Base-by-base conservation (phyloP, 495 filamentous ascomycete genomes). In the Cercophora newfieldiana region DNA sequence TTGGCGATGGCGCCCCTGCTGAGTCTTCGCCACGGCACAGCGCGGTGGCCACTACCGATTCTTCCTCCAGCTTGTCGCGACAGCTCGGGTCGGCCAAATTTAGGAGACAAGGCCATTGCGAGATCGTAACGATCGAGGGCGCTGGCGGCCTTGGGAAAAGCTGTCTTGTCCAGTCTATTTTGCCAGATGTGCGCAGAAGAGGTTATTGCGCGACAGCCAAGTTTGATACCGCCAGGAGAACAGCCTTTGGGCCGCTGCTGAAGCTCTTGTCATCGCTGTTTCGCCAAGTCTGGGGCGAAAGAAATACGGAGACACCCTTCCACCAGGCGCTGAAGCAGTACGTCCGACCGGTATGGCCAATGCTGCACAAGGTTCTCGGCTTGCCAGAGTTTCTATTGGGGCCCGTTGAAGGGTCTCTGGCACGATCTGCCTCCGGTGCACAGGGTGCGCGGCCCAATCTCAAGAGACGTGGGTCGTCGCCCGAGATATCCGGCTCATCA, bases 211-310 rank as follows among this genome's bases (percentile, higher is more conserved):
- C 91, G 0, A 89, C 89, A 37, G 88, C 92, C 21, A 94, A 93
- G 73, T 92, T 97, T 66, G 93, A 96, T 68, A 87, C 87, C n/a
- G 87, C 90, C 3, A 87, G 89, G 75, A 86, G 86, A 63, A 88
- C 90, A 0, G 91, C 93, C 3, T 97, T 94, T 73, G 92, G 93
- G 29, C 91, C 93, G 0, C 85, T 96, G 47, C 82, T 95, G 2
- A 90, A 89, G 70, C 79, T 94, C 1, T 79, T 96, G 65, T 91
- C 91, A 6, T 93, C 90, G 47, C 79, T 96, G 5, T 90, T 97
- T 67, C 90, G 92, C 57, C 93, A 97, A 69, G 93, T 96, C 7
- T 96, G 94, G 79, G 94, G 92, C 0, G 93, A 97, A 73, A 89
- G 88, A 60, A 91, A 96, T 76, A 89, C 94, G 1, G 88, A 88